phyloP scores from a whole-genome alignment of 805 yeast genomes.

The Candida ortonii region DNA sequence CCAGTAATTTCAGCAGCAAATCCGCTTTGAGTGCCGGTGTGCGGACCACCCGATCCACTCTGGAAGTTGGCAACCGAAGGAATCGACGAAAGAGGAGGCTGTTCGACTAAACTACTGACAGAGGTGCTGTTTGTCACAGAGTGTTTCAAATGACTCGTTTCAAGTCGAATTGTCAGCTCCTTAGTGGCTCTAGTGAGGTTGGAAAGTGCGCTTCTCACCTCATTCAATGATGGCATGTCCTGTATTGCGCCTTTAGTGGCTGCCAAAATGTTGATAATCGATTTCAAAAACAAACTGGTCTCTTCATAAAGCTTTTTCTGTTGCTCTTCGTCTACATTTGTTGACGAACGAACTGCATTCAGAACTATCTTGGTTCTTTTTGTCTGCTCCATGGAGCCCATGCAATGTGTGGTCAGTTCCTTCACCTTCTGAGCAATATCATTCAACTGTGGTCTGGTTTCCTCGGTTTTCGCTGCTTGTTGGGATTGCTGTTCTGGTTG shows the following conservation, averaged over 20 bases:
- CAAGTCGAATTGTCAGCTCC: conserved; percentile 85
- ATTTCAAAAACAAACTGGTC: conserved; percentile 74
- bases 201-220: conserved; percentile 75
- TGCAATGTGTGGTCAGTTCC: conserved; percentile 75
- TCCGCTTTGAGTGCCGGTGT: conserved; percentile 16
- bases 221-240: conserved; percentile 77
- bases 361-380: conserved; percentile 59
- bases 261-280: conserved; percentile 79
- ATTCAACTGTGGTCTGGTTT: conserved; percentile 6
- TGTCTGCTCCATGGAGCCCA: conserved; percentile 79
- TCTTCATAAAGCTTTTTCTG: conserved; percentile 80
- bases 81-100: conserved; percentile 35
- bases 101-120: conserved; percentile 23
- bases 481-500: conserved; percentile 13
- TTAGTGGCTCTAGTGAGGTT: conserved; percentile 83
- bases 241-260: conserved; percentile 78
- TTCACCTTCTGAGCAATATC: conserved; percentile 61
- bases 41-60: conserved; percentile 13
- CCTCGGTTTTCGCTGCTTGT: conserved; percentile 3
- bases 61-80: conserved; percentile 35
- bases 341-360: conserved; percentile 40
- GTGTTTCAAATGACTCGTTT: conserved; percentile 51
- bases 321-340: conserved; percentile 38
- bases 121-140: conserved; percentile 24
- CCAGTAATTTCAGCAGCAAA: conserved; percentile 8